Evolutionary conservation across 2,329 filamentous ascomycete species (phyloP).

Genomic region (Sporothrix schenckii): DNA sequence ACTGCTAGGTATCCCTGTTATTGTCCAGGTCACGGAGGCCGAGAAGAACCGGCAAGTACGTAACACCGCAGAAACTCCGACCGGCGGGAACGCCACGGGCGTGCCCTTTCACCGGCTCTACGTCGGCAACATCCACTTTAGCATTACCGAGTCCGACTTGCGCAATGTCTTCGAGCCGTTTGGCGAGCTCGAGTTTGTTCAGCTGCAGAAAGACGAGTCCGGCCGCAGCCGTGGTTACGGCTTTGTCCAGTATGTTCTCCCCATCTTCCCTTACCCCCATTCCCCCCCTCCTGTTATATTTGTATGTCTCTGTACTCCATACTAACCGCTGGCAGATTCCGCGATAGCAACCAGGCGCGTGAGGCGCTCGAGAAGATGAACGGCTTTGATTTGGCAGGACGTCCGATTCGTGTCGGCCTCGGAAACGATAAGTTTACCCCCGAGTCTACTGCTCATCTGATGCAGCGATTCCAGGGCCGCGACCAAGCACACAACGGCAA

Average conservation of each 20-base stretch:
- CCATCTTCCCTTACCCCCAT: too few relatives aligned
- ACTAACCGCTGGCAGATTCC: conserved; percentile 64
- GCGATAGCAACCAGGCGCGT: conserved; percentile 85
- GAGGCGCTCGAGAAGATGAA: conserved; percentile 99
- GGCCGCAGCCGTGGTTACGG: conserved; percentile 93
- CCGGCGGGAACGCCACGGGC: conserved; percentile 70
- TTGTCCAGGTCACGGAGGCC: conserved; percentile 96
- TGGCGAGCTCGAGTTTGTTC: conserved; percentile 95
- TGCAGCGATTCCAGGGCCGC: conserved; percentile 88
- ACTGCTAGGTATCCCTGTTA: conserved; percentile 97
- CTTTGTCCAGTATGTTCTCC: conserved; percentile 85
- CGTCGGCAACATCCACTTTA: conserved; percentile 99
- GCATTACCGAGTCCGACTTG: conserved; percentile 93
- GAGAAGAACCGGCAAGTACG: conserved; percentile 98
- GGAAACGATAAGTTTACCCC: conserved; percentile 99
- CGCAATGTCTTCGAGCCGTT: conserved; percentile 97
- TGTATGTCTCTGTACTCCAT: background rate
- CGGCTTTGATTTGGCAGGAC: conserved; percentile 95
- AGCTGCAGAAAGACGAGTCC: conserved; percentile 93
- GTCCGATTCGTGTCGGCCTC: conserved; percentile 96
- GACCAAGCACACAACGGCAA: conserved; percentile 51
- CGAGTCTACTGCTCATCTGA: conserved; percentile 88
- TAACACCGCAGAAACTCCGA: conserved; percentile 63
- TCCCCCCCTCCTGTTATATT: background rate
- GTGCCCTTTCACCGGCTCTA: conserved; percentile 97